Evolutionary conservation across 1,139 yeast species (phyloP), one percentile per base, ranked within the genome.

Genomic region (Nakaseomyces delphensis): DNA sequence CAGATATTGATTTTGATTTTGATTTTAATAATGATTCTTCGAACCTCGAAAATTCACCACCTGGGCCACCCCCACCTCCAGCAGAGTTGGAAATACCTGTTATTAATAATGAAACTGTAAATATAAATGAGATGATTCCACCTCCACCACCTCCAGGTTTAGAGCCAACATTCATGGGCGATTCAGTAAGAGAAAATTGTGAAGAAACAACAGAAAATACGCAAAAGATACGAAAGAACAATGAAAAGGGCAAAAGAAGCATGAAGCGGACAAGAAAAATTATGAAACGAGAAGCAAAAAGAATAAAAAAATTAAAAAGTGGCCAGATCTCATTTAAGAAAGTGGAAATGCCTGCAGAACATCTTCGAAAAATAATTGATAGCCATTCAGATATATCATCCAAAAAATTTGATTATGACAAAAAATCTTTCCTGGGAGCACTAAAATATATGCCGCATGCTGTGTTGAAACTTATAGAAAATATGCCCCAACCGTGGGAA

Each of bases 401-500:
- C 7, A 76, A 76, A 51, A 77, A 79, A 48, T 83, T 85, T 36
- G 81, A 93, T n/a, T 76, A 83, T 8, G 97, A 91, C 56, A 89
- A 89, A 59, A 70, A 93, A 44, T 77, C 96, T 0, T 89, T 85
- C 56, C 65, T 93, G 21, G 96, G 97, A 1, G 91, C 97, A 0
- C 68, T 93, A 46, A 91, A 89, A 63, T 93, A 83, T 63, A 75
- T 93, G 79, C 99, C 99, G 0, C 97, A 91, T 64, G 96, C 98
- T 0, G 76, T 89, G 1, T 63, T 87, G 48, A 93, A 93, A 62
- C 71, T 93, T 29, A 60, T 93, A 39, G 98, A 93, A 57, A 89
- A 87, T 55, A 91, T 93, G 91, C 99, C 99, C 0, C 96, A 87
- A 59, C 99, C 99, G 1, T 93, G 99, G 99, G 97, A 93, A 61